A percentile compares a stretch with the other conserved stretches of the same genome.
phyloP scores from a whole-genome alignment of 495 filamentous ascomycete genomes.

The Penicillium alfredii region DNA sequence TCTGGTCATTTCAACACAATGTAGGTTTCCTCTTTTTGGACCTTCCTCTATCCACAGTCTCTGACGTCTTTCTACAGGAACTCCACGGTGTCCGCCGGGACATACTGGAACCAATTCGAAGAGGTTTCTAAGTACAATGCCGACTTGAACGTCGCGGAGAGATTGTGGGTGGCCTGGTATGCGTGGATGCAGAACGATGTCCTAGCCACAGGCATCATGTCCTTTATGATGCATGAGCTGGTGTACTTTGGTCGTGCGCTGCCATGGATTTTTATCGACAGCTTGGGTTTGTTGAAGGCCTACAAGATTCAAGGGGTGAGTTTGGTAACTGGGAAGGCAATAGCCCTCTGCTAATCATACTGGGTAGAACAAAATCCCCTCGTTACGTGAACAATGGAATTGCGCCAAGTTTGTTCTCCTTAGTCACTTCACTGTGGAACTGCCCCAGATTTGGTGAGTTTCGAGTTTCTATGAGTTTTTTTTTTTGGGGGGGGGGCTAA shows the following conservation, averaged over 20 bases:
- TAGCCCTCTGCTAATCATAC: background rate
- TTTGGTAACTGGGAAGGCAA: slow-evolving; percentile 2
- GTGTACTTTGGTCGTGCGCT: slow-evolving; percentile 91
- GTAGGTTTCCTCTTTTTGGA: too few species aligned
- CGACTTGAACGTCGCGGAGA: slow-evolving; percentile 76
- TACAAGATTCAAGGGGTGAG: slow-evolving; percentile 90
- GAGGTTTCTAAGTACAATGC: slow-evolving; percentile 84
- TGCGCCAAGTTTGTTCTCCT: slow-evolving; percentile 89
- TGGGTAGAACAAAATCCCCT: slow-evolving; percentile 77
- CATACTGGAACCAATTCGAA: slow-evolving; percentile 78
- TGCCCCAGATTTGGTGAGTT: slow-evolving; percentile 88
- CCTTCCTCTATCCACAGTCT: too few species aligned
- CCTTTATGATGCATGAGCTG: slow-evolving; percentile 87
- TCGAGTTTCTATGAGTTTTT: background rate
- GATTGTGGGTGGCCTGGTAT: slow-evolving; percentile 92
- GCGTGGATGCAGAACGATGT: slow-evolving; percentile 98
- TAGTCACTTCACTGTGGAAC: slow-evolving; percentile 91
- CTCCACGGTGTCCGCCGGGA: slow-evolving; percentile 51
- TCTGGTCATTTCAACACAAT: too few species aligned
- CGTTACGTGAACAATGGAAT: slow-evolving; percentile 83
- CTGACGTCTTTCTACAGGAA: too few species aligned
- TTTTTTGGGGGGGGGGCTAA: background rate
- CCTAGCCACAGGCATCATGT: slow-evolving; percentile 93
- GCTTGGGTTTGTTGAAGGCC: slow-evolving; percentile 75
- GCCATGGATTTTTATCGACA: slow-evolving; percentile 91